These are phyloP conservation scores for Protea cynaroides DNA, from an alignment of 164 flowering plant genomes.

Conservation along the genomic window DNA sequence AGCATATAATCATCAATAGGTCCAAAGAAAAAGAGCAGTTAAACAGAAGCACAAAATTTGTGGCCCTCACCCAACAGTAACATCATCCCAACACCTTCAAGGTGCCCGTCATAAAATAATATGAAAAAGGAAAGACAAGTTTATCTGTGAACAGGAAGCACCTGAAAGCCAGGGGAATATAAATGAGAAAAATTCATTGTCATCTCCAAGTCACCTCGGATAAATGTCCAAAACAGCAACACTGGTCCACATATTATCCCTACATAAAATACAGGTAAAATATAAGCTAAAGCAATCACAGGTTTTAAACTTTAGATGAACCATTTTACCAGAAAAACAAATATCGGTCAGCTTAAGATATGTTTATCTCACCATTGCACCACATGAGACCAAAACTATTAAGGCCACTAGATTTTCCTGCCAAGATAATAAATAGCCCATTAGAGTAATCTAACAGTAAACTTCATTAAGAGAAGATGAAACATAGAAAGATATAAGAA, in stretches of 20 bases:
- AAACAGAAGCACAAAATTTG: neutral
- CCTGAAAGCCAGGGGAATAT: conserved; percentile 81
- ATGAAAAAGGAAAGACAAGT: conserved; percentile 1
- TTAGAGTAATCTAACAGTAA: neutral
- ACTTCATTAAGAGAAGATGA: conserved; percentile 2
- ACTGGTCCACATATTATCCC: conserved; percentile 84
- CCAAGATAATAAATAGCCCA: conserved; percentile 7
- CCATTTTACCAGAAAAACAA: too few species aligned
- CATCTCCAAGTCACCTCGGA: conserved; percentile 66
- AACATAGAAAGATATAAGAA: conserved; percentile 1
- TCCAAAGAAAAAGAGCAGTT: neutral
- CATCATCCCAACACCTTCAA: neutral
- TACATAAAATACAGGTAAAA: conserved; percentile 18
- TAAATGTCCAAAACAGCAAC: conserved; percentile 73
- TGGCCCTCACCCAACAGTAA: neutral
- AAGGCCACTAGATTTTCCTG: conserved; percentile 85
- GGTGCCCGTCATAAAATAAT: conserved; percentile 1
- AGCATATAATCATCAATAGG: too few species aligned
- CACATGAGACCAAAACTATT: conserved; percentile 95
- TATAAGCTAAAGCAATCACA: neutral
- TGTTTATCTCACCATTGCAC: conserved; percentile 67
- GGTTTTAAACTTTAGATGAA: neutral
- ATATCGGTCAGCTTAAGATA: neutral
- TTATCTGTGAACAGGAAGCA: conserved; percentile 20
- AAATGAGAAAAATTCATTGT: conserved; percentile 63